phyloP scores from a whole-genome alignment of 177 flowering plant species.

The Vitis hybrid region DNA sequence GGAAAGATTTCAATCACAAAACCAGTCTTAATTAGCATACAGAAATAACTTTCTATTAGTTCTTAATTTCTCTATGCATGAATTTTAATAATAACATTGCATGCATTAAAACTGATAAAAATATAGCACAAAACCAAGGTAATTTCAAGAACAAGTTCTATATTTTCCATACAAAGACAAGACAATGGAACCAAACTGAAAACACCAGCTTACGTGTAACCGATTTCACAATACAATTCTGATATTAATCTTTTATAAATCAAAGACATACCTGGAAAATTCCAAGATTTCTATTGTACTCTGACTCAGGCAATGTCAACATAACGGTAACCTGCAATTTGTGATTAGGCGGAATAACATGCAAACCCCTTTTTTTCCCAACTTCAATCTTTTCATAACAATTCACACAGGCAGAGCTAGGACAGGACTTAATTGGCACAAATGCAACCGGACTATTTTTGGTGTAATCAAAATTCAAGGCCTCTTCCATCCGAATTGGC shows the following conservation, averaged over 20 bases:
- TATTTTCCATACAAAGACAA: neutral
- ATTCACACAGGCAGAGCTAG: constrained; percentile 23
- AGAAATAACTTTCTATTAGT: too few relatives aligned
- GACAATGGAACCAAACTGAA: neutral
- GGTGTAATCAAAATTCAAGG: constrained; percentile 73
- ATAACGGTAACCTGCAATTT: constrained; percentile 55
- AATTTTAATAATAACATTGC: too few relatives aligned
- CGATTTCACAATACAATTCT: neutral
- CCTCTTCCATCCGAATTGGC: constrained; percentile 44
- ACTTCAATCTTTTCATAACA: constrained; percentile 32
- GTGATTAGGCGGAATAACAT: constrained; percentile 50
- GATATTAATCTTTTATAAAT: neutral
- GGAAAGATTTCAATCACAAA: too few relatives aligned
- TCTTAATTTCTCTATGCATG: too few relatives aligned
- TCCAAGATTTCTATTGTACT: constrained; percentile 83
- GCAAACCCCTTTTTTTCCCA: constrained; percentile 19
- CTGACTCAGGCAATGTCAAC: constrained; percentile 78
- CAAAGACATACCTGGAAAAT: constrained; percentile 66
- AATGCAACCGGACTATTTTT: constrained; percentile 58
- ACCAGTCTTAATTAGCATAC: too few relatives aligned
- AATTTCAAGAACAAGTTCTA: neutral
- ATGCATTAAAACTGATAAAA: too few relatives aligned
- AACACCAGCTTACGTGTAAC: neutral
- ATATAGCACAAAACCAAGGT: neutral
- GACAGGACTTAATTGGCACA: constrained; percentile 43